phyloP scores from a whole-genome alignment of 352 stramenopile species.

The Globisporangium abappressorium region DNA sequence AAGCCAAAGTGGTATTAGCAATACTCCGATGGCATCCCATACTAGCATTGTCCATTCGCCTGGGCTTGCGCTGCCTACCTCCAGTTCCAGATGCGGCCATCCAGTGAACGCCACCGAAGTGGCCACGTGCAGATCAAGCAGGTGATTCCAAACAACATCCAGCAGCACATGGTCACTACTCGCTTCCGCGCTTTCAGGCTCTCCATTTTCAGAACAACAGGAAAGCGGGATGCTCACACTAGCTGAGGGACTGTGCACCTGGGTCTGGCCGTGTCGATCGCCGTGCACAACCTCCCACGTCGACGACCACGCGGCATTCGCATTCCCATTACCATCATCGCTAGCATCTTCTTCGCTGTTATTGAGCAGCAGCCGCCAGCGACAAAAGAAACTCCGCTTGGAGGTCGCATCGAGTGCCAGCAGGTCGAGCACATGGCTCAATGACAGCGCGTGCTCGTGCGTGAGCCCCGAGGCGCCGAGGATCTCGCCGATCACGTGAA shows the following conservation, averaged over 20 bases:
- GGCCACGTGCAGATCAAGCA: conserved; percentile 50
- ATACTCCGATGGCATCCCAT: too few relatives aligned
- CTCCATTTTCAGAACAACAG: neutral
- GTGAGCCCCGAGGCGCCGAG: conserved; percentile 36
- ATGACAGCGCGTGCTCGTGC: conserved; percentile 12
- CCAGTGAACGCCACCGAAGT: conserved; percentile 16
- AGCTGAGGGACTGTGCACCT: conserved; percentile 28
- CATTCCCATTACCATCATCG: neutral
- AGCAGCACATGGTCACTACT: conserved; percentile 10
- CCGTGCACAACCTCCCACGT: conserved; percentile 44
- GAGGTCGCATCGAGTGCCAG: conserved; percentile 38
- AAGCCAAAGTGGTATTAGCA: neutral
- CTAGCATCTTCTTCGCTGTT: neutral
- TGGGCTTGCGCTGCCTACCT: conserved; percentile 7
- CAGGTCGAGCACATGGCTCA: conserved; percentile 33
- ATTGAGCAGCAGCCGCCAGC: conserved; percentile 34
- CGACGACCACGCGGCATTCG: conserved; percentile 4
- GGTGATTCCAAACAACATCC: conserved; percentile 50
- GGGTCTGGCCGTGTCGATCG: conserved; percentile 38
- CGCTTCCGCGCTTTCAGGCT: neutral
- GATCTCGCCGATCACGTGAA: conserved; percentile 52
- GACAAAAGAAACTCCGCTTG: conserved; percentile 45
- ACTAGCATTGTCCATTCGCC: neutral
- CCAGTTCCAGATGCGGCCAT: conserved; percentile 46
- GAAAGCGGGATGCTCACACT: conserved; percentile 15